Percentiles rank a stretch among this genome's conserved stretches.
Conservation (phyloP, 495 filamentous ascomycete species). For the Neurospora sp. region DNA sequence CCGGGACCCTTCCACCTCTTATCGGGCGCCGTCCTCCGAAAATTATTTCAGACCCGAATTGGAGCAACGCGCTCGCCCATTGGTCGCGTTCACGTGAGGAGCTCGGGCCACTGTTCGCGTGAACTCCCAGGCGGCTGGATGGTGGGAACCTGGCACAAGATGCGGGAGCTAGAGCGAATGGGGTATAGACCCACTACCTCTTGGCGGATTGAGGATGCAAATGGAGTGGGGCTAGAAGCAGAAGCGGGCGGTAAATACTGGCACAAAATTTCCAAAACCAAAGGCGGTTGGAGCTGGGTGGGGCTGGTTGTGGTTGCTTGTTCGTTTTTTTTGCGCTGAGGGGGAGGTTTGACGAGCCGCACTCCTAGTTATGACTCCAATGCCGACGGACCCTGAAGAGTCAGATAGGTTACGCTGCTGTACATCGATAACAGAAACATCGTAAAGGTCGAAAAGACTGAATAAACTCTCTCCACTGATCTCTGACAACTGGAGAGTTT, state of each 20-base stretch:
- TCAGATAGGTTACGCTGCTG: background rate
- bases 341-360: background rate
- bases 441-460: background rate
- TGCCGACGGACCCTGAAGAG: background rate
- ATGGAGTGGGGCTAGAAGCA: background rate
- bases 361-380: background rate
- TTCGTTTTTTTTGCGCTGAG: background rate
- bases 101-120: background rate
- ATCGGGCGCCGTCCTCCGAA: conserved; percentile 7
- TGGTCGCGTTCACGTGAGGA: conserved; percentile 16
- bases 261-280: conserved; percentile 1
- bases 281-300: background rate
- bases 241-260: conserved; percentile 6
- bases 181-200: background rate
- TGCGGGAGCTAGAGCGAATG: background rate
- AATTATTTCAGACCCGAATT: conserved; percentile 12
- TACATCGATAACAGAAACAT: background rate
- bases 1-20: background rate
- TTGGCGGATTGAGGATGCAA: background rate
- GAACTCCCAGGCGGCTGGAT: background rate
- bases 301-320: background rate
- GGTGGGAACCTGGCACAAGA: background rate
- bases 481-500: background rate
- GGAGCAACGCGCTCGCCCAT: conserved; percentile 3
- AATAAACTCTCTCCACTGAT: background rate